Evolutionary conservation across 768 basidiomycete species (phyloP), one percentile per base, ranked within the genome.

Genomic region (Sarcodon sp.): DNA sequence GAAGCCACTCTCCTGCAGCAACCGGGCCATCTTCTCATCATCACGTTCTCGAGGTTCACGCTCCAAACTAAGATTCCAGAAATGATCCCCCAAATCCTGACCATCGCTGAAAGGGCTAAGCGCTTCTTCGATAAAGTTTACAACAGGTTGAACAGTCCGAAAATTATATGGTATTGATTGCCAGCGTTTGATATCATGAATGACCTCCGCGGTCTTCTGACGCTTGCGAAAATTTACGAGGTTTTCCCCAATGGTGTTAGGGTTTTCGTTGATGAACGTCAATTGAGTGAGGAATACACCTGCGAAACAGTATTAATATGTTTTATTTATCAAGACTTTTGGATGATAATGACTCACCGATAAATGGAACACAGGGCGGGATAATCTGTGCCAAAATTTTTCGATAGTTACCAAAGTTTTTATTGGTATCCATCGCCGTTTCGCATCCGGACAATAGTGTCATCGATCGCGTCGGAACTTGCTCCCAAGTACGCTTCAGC

Each of bases 191-290:
- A 99, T 97, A 62, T 97, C 92, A 53, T 83, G 81, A 56, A 99
- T 90, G 55, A 98, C 87, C 60, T 96, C 93, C n/a, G 92, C 90
- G 0, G 91, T 83, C 65, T 88, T 88, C 57, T 89, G 83, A 13
- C 94, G 85, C 65, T 99, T 99, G 59, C 83, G 79, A 69, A 98
- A 98, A 68, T 98, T 97, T 66, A 98, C 82, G 53, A 94, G 69
- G 48, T 77, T 75, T 7, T 79, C 84, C 13, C 75, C 74, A 8
- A 96, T 69, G 55, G 73, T 79, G 67, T 98, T 89, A 45, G 85
- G 83, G 59, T 89, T 91, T 56, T 97, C 96, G 65, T 96, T 90
- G 61, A 96, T 94, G 65, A 98, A 97, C n/a, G 92, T 93, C 52
- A 98, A 70, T 6, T 87, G 89, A 6, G 94, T 93, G 27, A 99